Conservation (phyloP, 495 filamentous ascomycete species). For the Podospora conica region DNA sequence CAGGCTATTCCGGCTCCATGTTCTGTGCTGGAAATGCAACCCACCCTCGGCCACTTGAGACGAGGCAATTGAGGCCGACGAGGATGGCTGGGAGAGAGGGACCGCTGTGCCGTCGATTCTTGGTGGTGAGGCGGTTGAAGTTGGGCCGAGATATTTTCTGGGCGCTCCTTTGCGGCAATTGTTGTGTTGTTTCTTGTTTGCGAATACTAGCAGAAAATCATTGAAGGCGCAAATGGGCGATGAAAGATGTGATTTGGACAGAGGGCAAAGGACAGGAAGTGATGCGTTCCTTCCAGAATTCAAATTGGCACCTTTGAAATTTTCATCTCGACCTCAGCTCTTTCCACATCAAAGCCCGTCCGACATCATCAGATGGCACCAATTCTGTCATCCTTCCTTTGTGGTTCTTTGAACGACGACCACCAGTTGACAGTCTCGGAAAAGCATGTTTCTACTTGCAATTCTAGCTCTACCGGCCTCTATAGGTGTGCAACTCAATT, state of each 20-base stretch:
- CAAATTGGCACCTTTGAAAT: background rate
- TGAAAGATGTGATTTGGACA: too few species aligned
- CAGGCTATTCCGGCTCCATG: background rate
- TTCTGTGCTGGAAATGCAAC: background rate
- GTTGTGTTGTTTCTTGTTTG: background rate
- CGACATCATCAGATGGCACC: background rate
- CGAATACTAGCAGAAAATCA: too few species aligned
- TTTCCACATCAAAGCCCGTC: background rate
- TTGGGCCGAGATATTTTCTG: background rate
- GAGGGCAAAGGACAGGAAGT: too few species aligned
- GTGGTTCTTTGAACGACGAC: background rate
- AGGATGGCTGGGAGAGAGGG: background rate
- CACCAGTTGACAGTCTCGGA: background rate
- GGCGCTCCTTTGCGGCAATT: background rate
- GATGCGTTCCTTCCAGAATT: background rate
- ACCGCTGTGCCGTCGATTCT: background rate
- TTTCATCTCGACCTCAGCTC: background rate
- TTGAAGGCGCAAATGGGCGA: background rate
- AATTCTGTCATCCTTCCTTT: background rate
- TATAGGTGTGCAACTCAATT: background rate
- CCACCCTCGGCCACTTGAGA: background rate
- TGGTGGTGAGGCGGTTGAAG: background rate
- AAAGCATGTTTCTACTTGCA: background rate
- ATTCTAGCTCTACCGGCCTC: background rate
- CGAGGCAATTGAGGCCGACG: background rate